Evolutionary conservation across 495 filamentous ascomycete species (phyloP), one percentile per base, ranked within the genome.

Genomic region (Neurospora intermedia): DNA sequence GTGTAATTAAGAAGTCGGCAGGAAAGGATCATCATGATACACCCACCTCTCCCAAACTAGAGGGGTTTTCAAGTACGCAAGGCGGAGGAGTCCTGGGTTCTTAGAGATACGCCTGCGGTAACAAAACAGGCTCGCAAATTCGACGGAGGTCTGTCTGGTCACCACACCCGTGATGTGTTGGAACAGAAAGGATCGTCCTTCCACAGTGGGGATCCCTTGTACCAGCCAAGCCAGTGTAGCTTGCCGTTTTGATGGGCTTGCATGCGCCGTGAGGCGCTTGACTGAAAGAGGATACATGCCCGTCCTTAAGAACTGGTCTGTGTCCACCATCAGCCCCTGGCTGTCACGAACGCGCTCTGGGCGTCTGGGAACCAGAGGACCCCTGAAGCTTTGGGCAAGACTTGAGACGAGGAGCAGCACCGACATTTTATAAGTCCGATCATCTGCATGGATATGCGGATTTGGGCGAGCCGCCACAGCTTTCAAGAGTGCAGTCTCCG

Each of bases 351-450:
- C 75, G 77, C 77, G 76, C 54, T 66, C 54, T 77, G 75, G 77
- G 74, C 77, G 78, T 80, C 78, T 79, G 74, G 77, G 73, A 71
- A 75, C 59, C 54, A 76, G 74, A 77, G 69, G 54, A 66, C 74
- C 81, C 80, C 76, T 79, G 76, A 73, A 71, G 70, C 69, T 71
- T 62, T 79, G 78, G 79, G 77, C 79, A 70, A 74, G 76, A 82
- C 80, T 83, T 85, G 84, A 85, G 84, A 85, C 84, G 82, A 83
- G 79, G 76, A 76, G 80, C 80, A 78, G 81, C 80, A 79, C 78
- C 80, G 77, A 74, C 69, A 70, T 76, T 72, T 78, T 76, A 75
- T 76, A 66, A 66, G 77, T 75, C 74, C 79, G 74, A 81, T 77
- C 72, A 66, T 66, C 15, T 7, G 54, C 54, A 66, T 66, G 54